Conservation (phyloP, 179 eudicot species). For the Silene coronaria region DNA sequence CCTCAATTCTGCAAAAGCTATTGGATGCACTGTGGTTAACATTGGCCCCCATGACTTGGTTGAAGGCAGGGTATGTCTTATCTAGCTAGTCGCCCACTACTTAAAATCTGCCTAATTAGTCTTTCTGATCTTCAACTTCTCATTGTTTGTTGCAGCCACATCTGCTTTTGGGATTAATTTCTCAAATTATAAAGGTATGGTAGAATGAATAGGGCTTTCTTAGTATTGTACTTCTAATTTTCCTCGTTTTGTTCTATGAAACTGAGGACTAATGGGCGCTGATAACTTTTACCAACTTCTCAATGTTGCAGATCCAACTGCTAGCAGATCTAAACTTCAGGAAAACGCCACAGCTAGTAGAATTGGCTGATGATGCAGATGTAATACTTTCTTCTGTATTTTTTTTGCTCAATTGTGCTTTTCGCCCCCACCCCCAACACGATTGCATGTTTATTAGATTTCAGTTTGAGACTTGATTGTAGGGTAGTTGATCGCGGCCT, state of each 20-base stretch:
- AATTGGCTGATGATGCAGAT: constrained; percentile 66
- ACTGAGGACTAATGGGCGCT: not conserved
- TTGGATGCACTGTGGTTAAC: constrained; percentile 84
- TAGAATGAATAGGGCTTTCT: constrained; percentile 1
- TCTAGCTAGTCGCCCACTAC: not conserved
- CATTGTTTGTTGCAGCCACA: constrained; percentile 55
- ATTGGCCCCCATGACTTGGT: constrained; percentile 81
- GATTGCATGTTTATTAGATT: not conserved
- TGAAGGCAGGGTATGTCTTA: constrained; percentile 73
- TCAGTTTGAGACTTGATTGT: not conserved
- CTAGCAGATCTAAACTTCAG: constrained; percentile 74
- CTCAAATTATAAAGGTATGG: constrained; percentile 75
- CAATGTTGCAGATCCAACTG: constrained; percentile 57
- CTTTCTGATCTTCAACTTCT: not conserved
- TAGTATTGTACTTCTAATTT: not conserved
- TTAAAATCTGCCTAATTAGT: not conserved
- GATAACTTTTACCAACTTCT: not conserved
- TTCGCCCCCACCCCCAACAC: not conserved
- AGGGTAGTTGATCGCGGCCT: not conserved
- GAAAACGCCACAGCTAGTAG: constrained; percentile 85
- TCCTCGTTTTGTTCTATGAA: not conserved
- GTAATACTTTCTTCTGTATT: constrained; percentile 26
- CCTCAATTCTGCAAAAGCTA: constrained; percentile 84
- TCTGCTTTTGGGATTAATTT: constrained; percentile 69
- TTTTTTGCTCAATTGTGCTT: not conserved